Percentiles rank a stretch among this genome's conserved stretches.
Conservation (phyloP, 176 grass and related monocot species). For the Secale cereale region DNA sequence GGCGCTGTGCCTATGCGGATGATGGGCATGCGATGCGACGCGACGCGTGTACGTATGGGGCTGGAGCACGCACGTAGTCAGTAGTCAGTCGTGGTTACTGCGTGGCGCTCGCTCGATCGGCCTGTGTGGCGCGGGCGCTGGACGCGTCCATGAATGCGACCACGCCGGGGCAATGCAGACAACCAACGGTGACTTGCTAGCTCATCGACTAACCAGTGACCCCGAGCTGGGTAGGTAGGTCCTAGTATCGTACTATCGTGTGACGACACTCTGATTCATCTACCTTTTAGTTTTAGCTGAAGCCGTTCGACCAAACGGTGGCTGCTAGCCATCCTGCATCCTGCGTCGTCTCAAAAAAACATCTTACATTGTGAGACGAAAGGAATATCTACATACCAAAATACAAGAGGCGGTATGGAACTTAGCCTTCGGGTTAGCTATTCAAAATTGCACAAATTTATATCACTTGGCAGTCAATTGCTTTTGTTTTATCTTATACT, state of each 20-base stretch:
- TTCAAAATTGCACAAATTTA: no score
- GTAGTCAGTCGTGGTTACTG: neutral
- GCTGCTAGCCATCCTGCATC: no score
- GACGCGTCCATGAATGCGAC: neutral
- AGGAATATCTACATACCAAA: no score
- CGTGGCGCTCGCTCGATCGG: neutral
- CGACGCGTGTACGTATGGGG: neutral
- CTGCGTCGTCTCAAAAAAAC: no score
- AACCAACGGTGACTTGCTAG: neutral
- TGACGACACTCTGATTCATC: neutral
- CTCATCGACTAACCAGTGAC: neutral
- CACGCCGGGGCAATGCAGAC: neutral
- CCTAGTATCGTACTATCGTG: no score
- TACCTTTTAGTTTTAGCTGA: neutral
- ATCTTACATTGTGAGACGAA: no score
- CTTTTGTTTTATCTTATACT: no score
- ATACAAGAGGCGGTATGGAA: no score
- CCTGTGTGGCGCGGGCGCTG: neutral
- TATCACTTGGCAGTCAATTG: no score
- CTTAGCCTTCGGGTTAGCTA: no score
- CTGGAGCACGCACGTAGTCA: neutral
- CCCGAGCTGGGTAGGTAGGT: neutral
- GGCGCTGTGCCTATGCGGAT: neutral
- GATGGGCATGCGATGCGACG: neutral
- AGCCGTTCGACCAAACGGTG: neutral